A percentile compares a stretch with the other conserved stretches of the same genome.
Evolutionary conservation across 495 filamentous ascomycete species (phyloP).

Genomic region (Thermothielavioides terrestris): DNA sequence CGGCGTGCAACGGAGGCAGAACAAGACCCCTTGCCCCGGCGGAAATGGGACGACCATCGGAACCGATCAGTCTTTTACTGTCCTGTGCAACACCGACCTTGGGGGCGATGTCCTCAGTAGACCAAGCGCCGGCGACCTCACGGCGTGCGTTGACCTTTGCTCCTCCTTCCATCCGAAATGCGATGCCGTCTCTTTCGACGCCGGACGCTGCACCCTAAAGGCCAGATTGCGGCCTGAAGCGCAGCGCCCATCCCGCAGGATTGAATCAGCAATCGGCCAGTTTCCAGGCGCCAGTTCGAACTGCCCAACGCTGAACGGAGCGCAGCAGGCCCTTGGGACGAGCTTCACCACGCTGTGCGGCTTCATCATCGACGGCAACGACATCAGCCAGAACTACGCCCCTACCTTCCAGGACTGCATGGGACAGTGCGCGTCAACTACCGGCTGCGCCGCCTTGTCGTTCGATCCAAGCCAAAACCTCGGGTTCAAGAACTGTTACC

Average conservation of each 20-base stretch:
- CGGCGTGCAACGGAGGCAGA: constrained; percentile 5
- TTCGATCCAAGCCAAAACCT: constrained; percentile 23
- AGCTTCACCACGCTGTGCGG: constrained; percentile 25
- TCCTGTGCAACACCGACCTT: constrained; percentile 26
- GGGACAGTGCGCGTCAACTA: constrained; percentile 20
- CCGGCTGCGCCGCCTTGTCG: constrained; percentile 21
- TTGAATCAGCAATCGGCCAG: constrained; percentile 23
- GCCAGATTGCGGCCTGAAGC: constrained; percentile 8
- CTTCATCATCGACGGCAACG: constrained; percentile 23
- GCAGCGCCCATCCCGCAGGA: constrained; percentile 14
- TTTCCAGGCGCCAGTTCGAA: constrained; percentile 26
- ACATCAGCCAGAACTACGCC: constrained; percentile 27
- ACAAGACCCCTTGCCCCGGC: constrained; percentile 21
- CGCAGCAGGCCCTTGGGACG: constrained; percentile 8
- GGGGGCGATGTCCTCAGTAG: constrained; percentile 19
- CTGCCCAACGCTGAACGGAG: constrained; percentile 17
- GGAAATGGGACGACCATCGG: constrained; percentile 29
- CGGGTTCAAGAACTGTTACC: constrained; percentile 34
- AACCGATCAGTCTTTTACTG: constrained; percentile 22
- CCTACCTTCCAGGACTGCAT: constrained; percentile 30
- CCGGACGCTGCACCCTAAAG: constrained; percentile 17
- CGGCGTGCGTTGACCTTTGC: constrained; percentile 25
- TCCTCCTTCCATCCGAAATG: constrained; percentile 29
- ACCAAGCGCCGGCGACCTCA: constrained; percentile 20
- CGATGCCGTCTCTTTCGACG: constrained; percentile 23